phyloP scores from a whole-genome alignment of 371 early-diverging fungal genomes.

The Actinomortierella ambigua region DNA sequence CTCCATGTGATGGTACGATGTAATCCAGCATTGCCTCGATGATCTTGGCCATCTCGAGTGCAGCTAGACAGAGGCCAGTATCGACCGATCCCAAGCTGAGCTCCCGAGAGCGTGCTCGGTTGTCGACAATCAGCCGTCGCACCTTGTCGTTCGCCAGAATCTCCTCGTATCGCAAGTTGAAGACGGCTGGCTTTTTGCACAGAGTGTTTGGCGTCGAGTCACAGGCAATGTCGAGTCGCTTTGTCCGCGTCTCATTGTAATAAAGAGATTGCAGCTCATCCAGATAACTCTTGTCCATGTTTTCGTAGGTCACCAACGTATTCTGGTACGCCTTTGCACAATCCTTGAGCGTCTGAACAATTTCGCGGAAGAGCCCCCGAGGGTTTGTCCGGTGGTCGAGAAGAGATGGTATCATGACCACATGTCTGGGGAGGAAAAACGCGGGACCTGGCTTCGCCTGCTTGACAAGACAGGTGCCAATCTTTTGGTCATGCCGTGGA shows the following conservation, averaged over 20 bases:
- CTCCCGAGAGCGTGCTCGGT: conserved; percentile 22
- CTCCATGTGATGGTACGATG: neutral
- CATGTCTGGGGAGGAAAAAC: conserved; percentile 17
- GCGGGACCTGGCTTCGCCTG: conserved; percentile 37
- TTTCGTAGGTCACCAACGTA: conserved; percentile 27
- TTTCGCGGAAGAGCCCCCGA: conserved; percentile 34
- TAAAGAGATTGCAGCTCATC: conserved; percentile 40
- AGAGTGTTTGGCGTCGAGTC: conserved; percentile 37
- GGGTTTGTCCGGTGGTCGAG: conserved; percentile 26
- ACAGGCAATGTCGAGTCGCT: conserved; percentile 46
- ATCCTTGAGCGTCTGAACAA: conserved; percentile 24
- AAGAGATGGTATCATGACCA: conserved; percentile 8
- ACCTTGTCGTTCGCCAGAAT: conserved; percentile 33
- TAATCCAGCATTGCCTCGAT: conserved; percentile 7
- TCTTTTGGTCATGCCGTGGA: conserved; percentile 42
- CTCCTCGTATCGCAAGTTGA: conserved; percentile 37
- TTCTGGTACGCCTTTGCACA: conserved; percentile 38
- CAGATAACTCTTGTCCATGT: conserved; percentile 42
- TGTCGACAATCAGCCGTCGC: conserved; percentile 27
- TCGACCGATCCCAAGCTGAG: conserved; percentile 23
- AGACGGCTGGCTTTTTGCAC: conserved; percentile 45
- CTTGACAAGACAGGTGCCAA: conserved; percentile 20
- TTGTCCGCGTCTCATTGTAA: conserved; percentile 28
- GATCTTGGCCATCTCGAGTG: conserved; percentile 18
- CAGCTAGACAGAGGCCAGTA: conserved; percentile 21